phyloP scores from a whole-genome alignment of 805 yeast species.

The Yarrowia divulgata region DNA sequence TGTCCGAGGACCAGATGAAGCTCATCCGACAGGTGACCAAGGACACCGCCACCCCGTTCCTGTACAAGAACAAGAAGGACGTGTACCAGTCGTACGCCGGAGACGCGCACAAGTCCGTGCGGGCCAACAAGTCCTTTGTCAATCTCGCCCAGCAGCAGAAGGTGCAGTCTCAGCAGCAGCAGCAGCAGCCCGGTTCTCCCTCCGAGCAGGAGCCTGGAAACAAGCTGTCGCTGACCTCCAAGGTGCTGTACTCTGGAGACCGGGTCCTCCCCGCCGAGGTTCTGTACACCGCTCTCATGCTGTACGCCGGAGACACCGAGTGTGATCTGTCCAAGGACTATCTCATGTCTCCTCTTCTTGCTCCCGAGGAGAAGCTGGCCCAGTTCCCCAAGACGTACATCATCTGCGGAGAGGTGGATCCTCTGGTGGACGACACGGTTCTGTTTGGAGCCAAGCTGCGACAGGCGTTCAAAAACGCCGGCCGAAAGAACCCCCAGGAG shows the following conservation, averaged over 20 bases:
- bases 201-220: conserved; percentile 31
- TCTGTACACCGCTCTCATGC: conserved; percentile 45
- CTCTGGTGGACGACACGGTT: conserved; percentile 49
- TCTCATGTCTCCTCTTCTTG: conserved; percentile 46
- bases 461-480: conserved; percentile 45
- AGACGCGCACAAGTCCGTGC: conserved; percentile 14
- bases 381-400: conserved; percentile 48
- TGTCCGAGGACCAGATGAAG: conserved; percentile 45
- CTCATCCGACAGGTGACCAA: conserved; percentile 44
- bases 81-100: conserved; percentile 40
- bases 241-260: conserved; percentile 47
- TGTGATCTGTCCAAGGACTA: conserved; percentile 46
- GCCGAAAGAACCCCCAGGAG: conserved; percentile 40
- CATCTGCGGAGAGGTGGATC: conserved; percentile 49
- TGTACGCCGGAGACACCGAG: conserved; percentile 43
- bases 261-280: conserved; percentile 47
- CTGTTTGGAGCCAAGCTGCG: conserved; percentile 47
- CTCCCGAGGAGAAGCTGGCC: conserved; percentile 46
- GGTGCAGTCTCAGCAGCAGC: not conserved
- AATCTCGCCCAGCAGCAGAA: conserved; percentile 15
- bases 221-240: conserved; percentile 47
- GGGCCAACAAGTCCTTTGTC: conserved; percentile 29
- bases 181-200: conserved; percentile 16
- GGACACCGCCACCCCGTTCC: conserved; percentile 39
- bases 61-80: conserved; percentile 43